Evolutionary conservation across 495 filamentous ascomycete species (phyloP), one percentile per base, ranked within the genome.

Genomic region (Ascodesmis nigricans): DNA sequence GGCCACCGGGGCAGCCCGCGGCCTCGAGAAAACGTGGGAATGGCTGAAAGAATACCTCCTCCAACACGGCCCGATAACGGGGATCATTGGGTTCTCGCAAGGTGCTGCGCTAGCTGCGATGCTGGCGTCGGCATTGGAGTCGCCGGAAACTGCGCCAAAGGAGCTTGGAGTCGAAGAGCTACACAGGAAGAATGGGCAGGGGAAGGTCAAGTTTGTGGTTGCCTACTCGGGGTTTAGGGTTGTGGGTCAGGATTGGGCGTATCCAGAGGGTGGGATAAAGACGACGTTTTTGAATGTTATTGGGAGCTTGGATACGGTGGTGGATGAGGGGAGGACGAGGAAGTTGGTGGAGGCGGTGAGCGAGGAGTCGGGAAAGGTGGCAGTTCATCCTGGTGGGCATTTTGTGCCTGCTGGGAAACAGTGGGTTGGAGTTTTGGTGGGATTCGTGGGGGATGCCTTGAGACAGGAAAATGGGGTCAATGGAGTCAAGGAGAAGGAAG

Each of bases 301-400:
- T 24, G 87, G 87, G 7, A 69, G 67, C 22, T 53, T 93, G 52
- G 87, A 97, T 65, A 75, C 71, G 18, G 78, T 95, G 6, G 84
- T 97, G 14, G 75, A 78, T 24, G 82, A 92, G 61, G 44, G 45
- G 29, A 57, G 78, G 47, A 75, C 65, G 51, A 51, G 62, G 48
- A 59, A 58, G 34, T 53, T 95, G 42, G 63, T 78, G 22, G 67
- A 75, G 11, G 61, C 66, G 32, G 91, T 77, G 55, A 62, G 52
- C 33, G 25, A 21, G 3, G 66, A 56, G 6, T 65, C 57, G 41
- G 49, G 58, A 11, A 51, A 53, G 31, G 71, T 82, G 21, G 65
- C 91, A 24, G 71, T 66, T 44, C 87, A 95, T 60, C 84, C 87
- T 2, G 87, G 87, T 9, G 84, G 87, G 0, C 87, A 97, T 55